Percentiles rank a stretch among this genome's conserved stretches.
These are phyloP conservation scores for Stephania yunnanensis DNA, from an alignment of 164 flowering plant genomes.

Conservation along the genomic window DNA sequence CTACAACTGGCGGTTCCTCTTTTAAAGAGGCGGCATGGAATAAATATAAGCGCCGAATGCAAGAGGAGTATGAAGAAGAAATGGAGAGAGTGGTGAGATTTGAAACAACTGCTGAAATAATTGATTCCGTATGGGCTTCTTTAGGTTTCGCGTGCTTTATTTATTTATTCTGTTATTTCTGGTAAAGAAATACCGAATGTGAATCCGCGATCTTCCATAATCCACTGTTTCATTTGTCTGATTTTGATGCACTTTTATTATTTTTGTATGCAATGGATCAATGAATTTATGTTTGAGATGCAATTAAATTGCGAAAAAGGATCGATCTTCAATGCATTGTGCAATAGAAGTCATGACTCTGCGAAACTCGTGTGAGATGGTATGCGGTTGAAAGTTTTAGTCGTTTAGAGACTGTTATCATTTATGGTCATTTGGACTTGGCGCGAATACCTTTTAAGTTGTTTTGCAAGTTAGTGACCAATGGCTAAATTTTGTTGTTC, in stretches of 20 bases:
- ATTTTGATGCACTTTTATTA: not conserved
- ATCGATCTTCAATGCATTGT: not conserved
- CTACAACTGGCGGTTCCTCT: conserved; percentile 41
- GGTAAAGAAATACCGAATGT: not conserved
- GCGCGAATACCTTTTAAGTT: not conserved
- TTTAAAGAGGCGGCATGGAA: conserved; percentile 86
- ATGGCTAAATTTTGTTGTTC: not conserved
- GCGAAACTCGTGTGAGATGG: not conserved
- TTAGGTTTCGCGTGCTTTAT: not conserved
- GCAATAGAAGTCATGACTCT: not conserved
- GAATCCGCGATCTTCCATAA: not conserved
- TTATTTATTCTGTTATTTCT: not conserved
- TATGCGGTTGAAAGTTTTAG: not conserved
- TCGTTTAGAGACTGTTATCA: not conserved
- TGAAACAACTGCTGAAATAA: not conserved
- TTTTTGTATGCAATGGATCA: not conserved
- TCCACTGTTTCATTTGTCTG: not conserved
- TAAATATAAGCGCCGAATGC: conserved; percentile 75
- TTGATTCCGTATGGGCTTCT: not conserved
- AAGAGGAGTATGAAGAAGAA: conserved; percentile 93
- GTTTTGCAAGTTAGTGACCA: not conserved
- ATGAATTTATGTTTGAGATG: not conserved
- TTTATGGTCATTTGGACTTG: not conserved
- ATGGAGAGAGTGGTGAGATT: conserved; percentile 93
- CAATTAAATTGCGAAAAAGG: not conserved